Evolutionary conservation across 495 filamentous ascomycete genomes (phyloP), one percentile per base, ranked within the genome.

Genomic region (Elaphomyces granulatus): DNA sequence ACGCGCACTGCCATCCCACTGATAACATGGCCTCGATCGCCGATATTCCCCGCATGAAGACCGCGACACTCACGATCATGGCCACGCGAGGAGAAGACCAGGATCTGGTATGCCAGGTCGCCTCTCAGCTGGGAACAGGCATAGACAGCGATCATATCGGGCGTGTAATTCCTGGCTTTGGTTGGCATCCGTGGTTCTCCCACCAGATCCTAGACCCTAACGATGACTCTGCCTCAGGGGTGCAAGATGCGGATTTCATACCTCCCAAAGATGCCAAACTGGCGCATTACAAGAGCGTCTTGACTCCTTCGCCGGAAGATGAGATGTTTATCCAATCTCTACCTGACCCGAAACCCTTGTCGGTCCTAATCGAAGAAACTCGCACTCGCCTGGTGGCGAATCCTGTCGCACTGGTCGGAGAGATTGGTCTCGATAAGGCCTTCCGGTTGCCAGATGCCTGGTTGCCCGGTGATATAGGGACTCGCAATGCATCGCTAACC

Each of bases 161-260:
- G 8, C 52, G 46, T 12, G 51, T 94, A 9, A 44, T 95, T 1
- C 88, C 90, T 0, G 78, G 77, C 20, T 98, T 94, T 61, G 90
- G 90, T n/a, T 94, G 88, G 86, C 90, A 98, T 56, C 92, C 92
- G 1, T 98, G 90, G 90, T 98, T 96, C 59, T 90, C 88, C 1
- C 70, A 98, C 53, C 81, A 92, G 45, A 72, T 94, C 40, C 74
- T 75, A 46, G 76, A 87, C 49, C 80, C 85, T 46, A 46, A 51
- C 8, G 51, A 49, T 20, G 45, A 51, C n/a, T 45, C 53, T 16
- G 60, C 60, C n/a, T 64, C 59, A 39, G 55, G 2, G 38, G 56
- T 45, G 34, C 37, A 38, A 37, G 37, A 37, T 12, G 3, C 20
- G 3, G 17, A 41, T 18, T 6, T 12, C 12, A 28, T 28, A 6